Base-by-base conservation (phyloP, 257 asterid genomes). In the Solanum raphanifolium region DNA sequence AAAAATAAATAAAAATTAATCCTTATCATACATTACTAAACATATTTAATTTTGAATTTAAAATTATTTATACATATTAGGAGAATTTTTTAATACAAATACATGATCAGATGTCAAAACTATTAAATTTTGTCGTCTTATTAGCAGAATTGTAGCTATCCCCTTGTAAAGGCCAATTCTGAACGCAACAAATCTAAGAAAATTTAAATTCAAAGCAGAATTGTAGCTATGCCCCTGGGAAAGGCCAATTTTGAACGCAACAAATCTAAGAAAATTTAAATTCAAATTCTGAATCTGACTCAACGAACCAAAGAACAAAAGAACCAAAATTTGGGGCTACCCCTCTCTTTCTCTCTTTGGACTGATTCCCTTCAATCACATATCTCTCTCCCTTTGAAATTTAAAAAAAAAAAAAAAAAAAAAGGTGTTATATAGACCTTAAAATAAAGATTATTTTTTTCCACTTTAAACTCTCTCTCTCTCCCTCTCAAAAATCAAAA, bases 341-440 rank as follows among this genome's bases (percentile, higher is more conserved):
- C 23, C 68, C 85, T 39, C 25, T 83, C 87, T 88, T 85, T 87
- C 46, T 43, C 87, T 78, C 68, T 85, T 88, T 86, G 91, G 88
- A 68, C 89, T 84, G 74, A 66, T 84, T 88, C 89, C 15, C 39
- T 81, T 82, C 85, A 85, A 85, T 78, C 65, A 41, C 90, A 87
- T 90, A 85, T 87, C 85, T 39, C 68, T 36, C 71, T 29, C 13
- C 41, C 15, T 41, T 15, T 81, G 3, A 35, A n/a, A 4, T 23
- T 12, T 1, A 43, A 43, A 13, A 23, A 3, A 13, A 4, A 21
- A 13, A 1, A 27, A 4, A 43, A 43, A 13, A 23, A 3, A 13
- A 4, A 21, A 13, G 1, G 35, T 62, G 32, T 20, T 83, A 68
- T 35, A 71, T 71, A 83, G 10, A 58, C 72, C 5, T 9, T 9